phyloP scores from a whole-genome alignment of 768 basidiomycete species.

The Coprinopsis cinerea region DNA sequence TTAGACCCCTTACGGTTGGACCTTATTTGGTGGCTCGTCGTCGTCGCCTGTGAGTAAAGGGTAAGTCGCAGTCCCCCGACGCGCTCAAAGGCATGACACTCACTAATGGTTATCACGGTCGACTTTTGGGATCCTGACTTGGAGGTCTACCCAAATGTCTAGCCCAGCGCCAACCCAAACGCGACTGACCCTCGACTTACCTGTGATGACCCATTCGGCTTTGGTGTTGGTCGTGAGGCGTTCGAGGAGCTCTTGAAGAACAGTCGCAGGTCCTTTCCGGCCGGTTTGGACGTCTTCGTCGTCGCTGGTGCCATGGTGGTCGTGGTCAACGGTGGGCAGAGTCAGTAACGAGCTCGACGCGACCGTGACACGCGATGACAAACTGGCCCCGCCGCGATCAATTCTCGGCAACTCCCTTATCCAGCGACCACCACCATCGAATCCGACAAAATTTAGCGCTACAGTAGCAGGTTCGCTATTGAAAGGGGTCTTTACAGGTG shows the following conservation, averaged over 20 bases:
- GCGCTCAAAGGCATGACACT: background rate
- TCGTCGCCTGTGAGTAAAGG: background rate
- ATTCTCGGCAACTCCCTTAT: too few relatives aligned
- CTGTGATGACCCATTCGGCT: background rate
- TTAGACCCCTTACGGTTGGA: background rate
- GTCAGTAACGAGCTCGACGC: too few relatives aligned
- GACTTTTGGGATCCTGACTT: constrained; percentile 1
- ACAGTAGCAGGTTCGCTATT: too few relatives aligned
- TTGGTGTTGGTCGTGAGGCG: background rate
- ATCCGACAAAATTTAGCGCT: too few relatives aligned
- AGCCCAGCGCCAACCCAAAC: background rate
- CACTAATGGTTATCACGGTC: constrained; percentile 4
- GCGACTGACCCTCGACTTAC: background rate
- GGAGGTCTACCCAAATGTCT: background rate
- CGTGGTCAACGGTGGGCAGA: too few relatives aligned
- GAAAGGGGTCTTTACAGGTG: too few relatives aligned
- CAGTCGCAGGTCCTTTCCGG: constrained; percentile 32
- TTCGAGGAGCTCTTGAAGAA: constrained; percentile 24
- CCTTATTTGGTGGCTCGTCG: background rate
- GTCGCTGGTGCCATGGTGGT: background rate
- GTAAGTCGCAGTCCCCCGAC: background rate
- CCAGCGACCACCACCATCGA: too few relatives aligned
- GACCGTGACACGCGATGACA: too few relatives aligned
- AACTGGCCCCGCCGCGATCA: too few relatives aligned
- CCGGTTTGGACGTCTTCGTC: constrained; percentile 20